Evolutionary conservation across 306 rosid genomes (phyloP).

Genomic region (Lagenaria siceraria): DNA sequence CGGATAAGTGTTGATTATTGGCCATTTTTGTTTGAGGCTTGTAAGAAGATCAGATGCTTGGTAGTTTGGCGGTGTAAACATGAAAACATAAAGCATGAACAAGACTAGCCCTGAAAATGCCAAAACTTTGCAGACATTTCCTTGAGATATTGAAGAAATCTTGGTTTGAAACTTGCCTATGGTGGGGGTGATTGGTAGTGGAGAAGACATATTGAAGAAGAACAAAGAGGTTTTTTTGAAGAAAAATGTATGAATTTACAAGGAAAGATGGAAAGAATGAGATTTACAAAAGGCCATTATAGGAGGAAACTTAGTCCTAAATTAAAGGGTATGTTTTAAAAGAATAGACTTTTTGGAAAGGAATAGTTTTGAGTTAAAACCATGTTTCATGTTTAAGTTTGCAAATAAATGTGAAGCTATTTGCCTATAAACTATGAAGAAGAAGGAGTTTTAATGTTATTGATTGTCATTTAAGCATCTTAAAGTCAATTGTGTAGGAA

Average conservation of each 20-base stretch:
- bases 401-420: neutral
- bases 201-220: slow-evolving; percentile 13
- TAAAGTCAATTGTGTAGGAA: neutral
- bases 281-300: neutral
- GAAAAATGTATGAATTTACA: neutral
- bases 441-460: neutral
- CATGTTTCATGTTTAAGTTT: neutral
- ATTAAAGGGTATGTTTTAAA: neutral
- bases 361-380: neutral
- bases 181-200: neutral
- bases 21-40: slow-evolving; percentile 15
- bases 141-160: neutral
- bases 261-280: neutral
- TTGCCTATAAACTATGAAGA: neutral
- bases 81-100: slow-evolving; percentile 14
- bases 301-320: neutral
- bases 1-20: neutral
- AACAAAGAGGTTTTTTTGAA: neutral
- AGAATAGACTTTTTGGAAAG: neutral
- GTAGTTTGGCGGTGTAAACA: slow-evolving; percentile 1
- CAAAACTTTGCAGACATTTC: slow-evolving; percentile 13
- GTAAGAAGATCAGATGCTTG: slow-evolving; percentile 15
- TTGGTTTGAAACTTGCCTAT: slow-evolving; percentile 4
- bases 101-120: slow-evolving; percentile 15
- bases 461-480: neutral